Conservation (phyloP, 768 basidiomycete species). For the Mycena capillaripes region DNA sequence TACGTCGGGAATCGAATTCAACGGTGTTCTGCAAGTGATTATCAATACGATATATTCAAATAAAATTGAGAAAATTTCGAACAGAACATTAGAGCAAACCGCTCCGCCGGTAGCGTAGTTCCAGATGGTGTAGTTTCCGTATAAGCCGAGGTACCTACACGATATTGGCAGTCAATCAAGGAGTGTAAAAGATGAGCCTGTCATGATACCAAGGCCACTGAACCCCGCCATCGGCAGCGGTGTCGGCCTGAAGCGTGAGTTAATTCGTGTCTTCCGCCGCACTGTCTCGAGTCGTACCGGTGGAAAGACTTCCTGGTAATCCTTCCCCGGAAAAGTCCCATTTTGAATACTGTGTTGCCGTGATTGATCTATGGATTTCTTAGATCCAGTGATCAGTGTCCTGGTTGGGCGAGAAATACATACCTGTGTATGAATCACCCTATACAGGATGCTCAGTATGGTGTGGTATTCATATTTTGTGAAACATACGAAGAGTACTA, state of each 20-base stretch:
- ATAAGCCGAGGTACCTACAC: slow-evolving; percentile 37
- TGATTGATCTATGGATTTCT: slow-evolving; percentile 35
- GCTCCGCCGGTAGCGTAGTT: slow-evolving; percentile 43
- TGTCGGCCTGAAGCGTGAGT: slow-evolving; percentile 31
- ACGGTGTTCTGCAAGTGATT: slow-evolving; percentile 11
- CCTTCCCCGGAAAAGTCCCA: slow-evolving; percentile 39
- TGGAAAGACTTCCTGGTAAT: slow-evolving; percentile 43
- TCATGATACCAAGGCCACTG: slow-evolving; percentile 41
- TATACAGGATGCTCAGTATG: background rate
- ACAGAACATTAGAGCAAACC: slow-evolving; percentile 39
- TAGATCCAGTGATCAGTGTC: background rate
- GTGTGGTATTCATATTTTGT: background rate
- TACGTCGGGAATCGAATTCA: slow-evolving; percentile 30
- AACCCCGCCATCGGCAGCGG: slow-evolving; percentile 40
- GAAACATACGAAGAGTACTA: slow-evolving; percentile 32
- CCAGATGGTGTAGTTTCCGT: slow-evolving; percentile 41
- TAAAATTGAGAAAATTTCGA: background rate
- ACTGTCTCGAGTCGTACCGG: slow-evolving; percentile 25
- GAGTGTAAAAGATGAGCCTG: background rate
- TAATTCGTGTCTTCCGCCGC: background rate
- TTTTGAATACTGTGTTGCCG: slow-evolving; percentile 40
- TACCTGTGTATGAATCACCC: slow-evolving; percentile 35
- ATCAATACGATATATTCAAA: background rate
- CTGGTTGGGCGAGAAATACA: background rate
- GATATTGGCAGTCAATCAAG: background rate